Evolutionary conservation across 2,329 filamentous ascomycete species (phyloP).

Genomic region (Claviceps citrina): DNA sequence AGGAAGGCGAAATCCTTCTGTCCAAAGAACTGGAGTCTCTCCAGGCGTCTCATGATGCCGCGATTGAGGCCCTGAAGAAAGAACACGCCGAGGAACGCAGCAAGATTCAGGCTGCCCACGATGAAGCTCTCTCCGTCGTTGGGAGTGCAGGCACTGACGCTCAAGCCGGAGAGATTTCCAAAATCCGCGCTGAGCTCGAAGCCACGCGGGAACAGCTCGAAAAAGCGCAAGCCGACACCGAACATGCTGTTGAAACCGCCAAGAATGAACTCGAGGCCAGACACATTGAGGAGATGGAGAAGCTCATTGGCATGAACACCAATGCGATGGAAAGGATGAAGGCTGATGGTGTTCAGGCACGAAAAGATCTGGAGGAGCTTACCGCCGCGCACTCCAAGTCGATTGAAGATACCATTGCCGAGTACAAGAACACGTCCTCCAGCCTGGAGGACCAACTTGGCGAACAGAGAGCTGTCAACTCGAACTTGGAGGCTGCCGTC

Average conservation of each 20-base stretch:
- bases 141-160: slow-evolving; percentile 17
- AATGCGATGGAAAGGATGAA: slow-evolving; percentile 27
- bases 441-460: slow-evolving; percentile 22
- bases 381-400: slow-evolving; percentile 22
- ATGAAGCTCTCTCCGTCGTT: slow-evolving; percentile 16
- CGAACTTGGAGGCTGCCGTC: slow-evolving; percentile 22
- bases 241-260: slow-evolving; percentile 29
- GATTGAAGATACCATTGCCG: slow-evolving; percentile 25
- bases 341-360: slow-evolving; percentile 21
- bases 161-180: slow-evolving; percentile 18
- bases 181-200: slow-evolving; percentile 18
- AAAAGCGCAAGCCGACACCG: slow-evolving; percentile 27
- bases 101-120: slow-evolving; percentile 15
- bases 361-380: slow-evolving; percentile 30
- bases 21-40: slow-evolving; percentile 27
- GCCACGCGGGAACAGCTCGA: slow-evolving; percentile 29
- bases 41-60: slow-evolving; percentile 27
- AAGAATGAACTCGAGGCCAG: slow-evolving; percentile 30
- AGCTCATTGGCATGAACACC: slow-evolving; percentile 26
- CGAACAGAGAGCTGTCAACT: slow-evolving; percentile 21
- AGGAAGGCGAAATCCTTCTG: slow-evolving; percentile 24
- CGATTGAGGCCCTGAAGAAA: slow-evolving; percentile 27
- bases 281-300: slow-evolving; percentile 32
- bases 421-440: slow-evolving; percentile 21
- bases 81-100: slow-evolving; percentile 25